These are phyloP conservation scores for Coix lacrymajobi DNA, from an alignment of 176 grass and related monocot genomes.

Conservation along the genomic window DNA sequence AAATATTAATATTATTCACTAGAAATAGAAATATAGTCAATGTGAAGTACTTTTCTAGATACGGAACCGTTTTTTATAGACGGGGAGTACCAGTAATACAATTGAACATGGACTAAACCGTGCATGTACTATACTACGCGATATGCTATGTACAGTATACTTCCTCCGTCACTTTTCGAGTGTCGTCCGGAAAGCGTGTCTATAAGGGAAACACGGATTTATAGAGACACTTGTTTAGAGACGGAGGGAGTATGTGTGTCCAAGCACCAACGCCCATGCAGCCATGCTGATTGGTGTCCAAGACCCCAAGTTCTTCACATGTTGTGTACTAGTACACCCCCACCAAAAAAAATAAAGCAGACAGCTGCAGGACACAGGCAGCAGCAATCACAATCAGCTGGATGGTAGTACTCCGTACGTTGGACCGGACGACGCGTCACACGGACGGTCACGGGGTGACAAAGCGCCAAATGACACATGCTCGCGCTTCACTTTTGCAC, in stretches of 20 bases:
- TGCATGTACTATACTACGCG: neutral
- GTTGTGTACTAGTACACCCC: too few species aligned
- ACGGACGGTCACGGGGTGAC: slow-evolving; percentile 29
- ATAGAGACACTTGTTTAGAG: too few species aligned
- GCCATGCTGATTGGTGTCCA: neutral
- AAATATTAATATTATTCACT: too few species aligned
- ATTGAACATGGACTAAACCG: neutral
- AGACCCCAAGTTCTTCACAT: neutral
- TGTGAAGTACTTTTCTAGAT: too few species aligned
- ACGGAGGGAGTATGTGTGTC: neutral
- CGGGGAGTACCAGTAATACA: too few species aligned
- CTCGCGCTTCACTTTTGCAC: slow-evolving; percentile 22
- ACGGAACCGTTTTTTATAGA: too few species aligned
- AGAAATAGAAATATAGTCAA: too few species aligned
- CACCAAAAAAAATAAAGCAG: neutral
- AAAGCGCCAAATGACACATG: slow-evolving; percentile 31
- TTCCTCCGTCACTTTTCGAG: too few species aligned
- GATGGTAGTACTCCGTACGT: too few species aligned
- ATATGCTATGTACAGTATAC: neutral
- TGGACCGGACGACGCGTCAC: neutral
- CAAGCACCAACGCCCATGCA: neutral
- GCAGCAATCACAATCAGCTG: neutral
- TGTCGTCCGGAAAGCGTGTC: too few species aligned
- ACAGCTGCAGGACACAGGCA: neutral
- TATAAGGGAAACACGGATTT: too few species aligned